Conservation (phyloP, 306 rosid species). For the Cicer chorassanicum region DNA sequence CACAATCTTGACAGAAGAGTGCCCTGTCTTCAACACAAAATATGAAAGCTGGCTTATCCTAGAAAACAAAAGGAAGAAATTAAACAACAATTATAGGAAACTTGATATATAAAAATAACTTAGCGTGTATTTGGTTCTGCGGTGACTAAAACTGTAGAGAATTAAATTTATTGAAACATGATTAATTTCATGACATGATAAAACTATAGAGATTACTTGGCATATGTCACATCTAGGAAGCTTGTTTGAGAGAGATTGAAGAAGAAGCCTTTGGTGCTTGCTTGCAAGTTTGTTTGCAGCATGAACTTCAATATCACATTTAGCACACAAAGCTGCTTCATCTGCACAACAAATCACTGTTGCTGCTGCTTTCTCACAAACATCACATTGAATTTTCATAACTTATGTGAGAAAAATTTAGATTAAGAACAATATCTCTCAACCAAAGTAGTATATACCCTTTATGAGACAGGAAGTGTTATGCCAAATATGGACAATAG, state of each 20-base stretch:
- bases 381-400: conserved; percentile 98
- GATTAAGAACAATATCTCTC: not conserved
- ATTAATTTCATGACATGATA: not conserved
- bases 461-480: not conserved
- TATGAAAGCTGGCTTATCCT: conserved; percentile 96
- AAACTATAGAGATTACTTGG: conserved; percentile 55
- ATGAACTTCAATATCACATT: conserved; percentile 91
- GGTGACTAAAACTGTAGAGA: not conserved
- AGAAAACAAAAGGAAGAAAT: conserved; percentile 17
- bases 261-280: conserved; percentile 94
- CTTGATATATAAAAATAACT: too few species aligned
- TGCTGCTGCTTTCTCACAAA: conserved; percentile 92
- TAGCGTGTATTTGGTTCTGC: too few species aligned
- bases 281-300: conserved; percentile 98
- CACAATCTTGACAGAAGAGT: conserved; percentile 89
- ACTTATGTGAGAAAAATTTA: not conserved
- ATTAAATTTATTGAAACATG: not conserved
- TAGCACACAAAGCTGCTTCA: conserved; percentile 93
- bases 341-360: conserved; percentile 94
- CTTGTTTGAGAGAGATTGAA: conserved; percentile 78
- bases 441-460: not conserved
- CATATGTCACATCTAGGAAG: conserved; percentile 96
- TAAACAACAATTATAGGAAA: not conserved
- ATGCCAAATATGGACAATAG: not conserved
- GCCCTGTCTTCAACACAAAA: conserved; percentile 99